Base-by-base conservation (phyloP, 2,329 filamentous ascomycete genomes). In the Exophiala bonariae region DNA sequence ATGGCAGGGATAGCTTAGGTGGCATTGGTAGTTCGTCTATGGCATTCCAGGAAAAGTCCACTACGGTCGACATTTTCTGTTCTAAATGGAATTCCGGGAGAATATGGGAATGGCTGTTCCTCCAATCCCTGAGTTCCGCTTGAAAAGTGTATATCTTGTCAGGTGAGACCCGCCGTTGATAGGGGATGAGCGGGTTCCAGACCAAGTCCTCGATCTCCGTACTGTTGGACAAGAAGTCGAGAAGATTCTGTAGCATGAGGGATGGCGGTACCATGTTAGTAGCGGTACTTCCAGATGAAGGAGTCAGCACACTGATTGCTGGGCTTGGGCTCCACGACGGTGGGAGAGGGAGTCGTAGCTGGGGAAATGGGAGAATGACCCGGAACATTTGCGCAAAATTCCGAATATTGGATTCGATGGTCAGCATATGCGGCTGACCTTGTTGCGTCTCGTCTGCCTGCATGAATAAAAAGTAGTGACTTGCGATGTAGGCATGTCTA, bases 311-410 rank as follows among this genome's bases (percentile, higher is more conserved):
- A 32, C 35, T 47, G 10, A 40, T 31, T n/a, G 40, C 44, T 5
- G 44, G 44, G 26, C 41, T n/a, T 26, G 41, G 30, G 23, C 37
- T 16, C 30, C 30, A 30, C 26, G 44, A 26, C n/a, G 18, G 31
- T 13, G 17, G 3, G 16, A 14, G 26, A 17, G 18, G 18, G 9
- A 36, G 19, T 30, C 36, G 18, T 19, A 39, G 18, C 6, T 39
- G 51, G 4, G 44, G 49, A 17, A 50, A 35, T 7, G 56, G 56
- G 14, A 54, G 37, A 9, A 41, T 35, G 9, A 58, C 44, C 31
- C 47, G 47, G 30, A 50, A 49, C 26, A 55, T 38, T 13, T 50
- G 33, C n/a, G 44, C 51, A 36, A 58, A 40, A 30, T 58, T 52
- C 10, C 43, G 47, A 23, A 45, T 45, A n/a, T 37, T 20, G 18